Evolutionary conservation across 192 early-diverging fungal species (phyloP), one percentile per base, ranked within the genome.

Genomic region (Pilaira anomala): DNA sequence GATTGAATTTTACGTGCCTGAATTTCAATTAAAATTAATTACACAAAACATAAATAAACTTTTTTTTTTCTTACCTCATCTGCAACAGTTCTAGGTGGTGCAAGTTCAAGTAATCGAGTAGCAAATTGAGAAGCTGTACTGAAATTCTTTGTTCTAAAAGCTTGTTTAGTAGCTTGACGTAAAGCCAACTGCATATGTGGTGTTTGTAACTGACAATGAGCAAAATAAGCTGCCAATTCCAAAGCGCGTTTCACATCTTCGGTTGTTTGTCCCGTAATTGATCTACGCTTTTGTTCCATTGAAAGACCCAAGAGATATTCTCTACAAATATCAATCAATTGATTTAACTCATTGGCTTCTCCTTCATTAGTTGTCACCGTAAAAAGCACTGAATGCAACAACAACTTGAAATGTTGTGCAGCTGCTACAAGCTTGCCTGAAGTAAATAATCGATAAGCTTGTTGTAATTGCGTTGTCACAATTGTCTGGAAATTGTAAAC

Each of bases 191-290:
- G 94, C 76, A 92, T 79, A 73, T 99, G 97, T 14, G 86, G 76
- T 0, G 88, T 85, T 56, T 97, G 93, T 52, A 99, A 78, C 65
- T 92, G 81, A 73, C 92, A 92, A 68, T 96, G 91, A 2, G 97
- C 95, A 71, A 96, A 98, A 78, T 96, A 99, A 0, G 93, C 93
- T 0, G 94, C 93, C 30, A 99, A 80, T 69, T 98, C 97, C 9
- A 97, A 71, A 21, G 79, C 79, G 29, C 91, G 82, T 62, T 91
- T 93, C n/a, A 78, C 66, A 33, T 68, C 56, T 51, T 80, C 87
- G 14, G 83, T 79, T 12, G 80, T 82, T 41, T 78, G 84, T 54
- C 78, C 80, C 45, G 79, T 66, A 19, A 82, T 65, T 18, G 81
- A 80, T 28, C 88, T 85, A 26, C 93, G 91, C 46, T 74, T 81